Base-by-base conservation (phyloP, 1,284 basidiomycete species). In the Peniophora sp. region DNA sequence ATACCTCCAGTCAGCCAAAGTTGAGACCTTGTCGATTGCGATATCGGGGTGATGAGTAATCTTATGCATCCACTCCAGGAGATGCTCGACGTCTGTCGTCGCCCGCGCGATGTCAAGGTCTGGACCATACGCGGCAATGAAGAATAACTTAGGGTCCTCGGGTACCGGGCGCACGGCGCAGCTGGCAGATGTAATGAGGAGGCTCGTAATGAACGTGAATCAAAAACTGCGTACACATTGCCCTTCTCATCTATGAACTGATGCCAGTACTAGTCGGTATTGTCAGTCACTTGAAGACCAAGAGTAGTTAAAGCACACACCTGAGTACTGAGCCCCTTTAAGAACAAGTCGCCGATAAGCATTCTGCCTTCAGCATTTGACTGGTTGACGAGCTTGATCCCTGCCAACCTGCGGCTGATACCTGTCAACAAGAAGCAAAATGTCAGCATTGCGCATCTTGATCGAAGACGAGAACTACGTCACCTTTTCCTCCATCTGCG, bases 401-500 rank as follows among this genome's bases (percentile, higher is more conserved):
- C 14, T 1, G 47, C 5, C 1, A 27, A 32, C n/a, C 50, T 34
- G 19, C 17, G n/a, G 36, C 43, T 34, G 11, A 36, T 35, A 16
- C 36, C 45, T 52, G 24, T n/a, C n/a, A n/a, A n/a, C n/a, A n/a
- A 44, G 3, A 19, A 11, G 9, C 16, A 41, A n/a, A n/a, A n/a
- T n/a, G n/a, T n/a, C n/a, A n/a, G n/a, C n/a, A n/a, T n/a, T n/a
- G n/a, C n/a, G n/a, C n/a, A n/a, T n/a, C n/a, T n/a, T n/a, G n/a
- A n/a, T n/a, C n/a, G n/a, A n/a, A n/a, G n/a, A n/a, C n/a, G n/a
- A n/a, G n/a, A n/a, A n/a, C n/a, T n/a, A n/a, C n/a, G 47, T 12
- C 38, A 69, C 69, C 65, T 59, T 57, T 60, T 8, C 63, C 70
- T 10, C 70, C 71, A 55, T 73, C 70, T 1, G 69, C 59, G 1